Conservation (phyloP, 2,329 filamentous ascomycete genomes). For the Fusarium robinianum region DNA sequence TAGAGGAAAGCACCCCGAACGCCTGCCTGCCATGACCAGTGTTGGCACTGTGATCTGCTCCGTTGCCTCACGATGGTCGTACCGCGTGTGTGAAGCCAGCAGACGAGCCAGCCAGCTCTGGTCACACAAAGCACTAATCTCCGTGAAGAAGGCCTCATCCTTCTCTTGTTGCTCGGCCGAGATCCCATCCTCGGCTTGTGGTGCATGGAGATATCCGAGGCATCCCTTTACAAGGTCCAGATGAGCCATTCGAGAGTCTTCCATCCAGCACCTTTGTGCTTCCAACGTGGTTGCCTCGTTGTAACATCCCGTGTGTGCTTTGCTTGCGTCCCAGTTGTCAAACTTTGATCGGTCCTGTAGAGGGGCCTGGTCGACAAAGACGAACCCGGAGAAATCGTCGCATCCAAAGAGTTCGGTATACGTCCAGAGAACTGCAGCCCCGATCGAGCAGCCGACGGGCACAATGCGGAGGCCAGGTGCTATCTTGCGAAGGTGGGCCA, state of each 20-base stretch:
- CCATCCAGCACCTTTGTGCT: constrained; percentile 34
- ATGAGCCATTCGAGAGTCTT: constrained; percentile 29
- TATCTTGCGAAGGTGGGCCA: constrained; percentile 27
- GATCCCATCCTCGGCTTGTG: constrained; percentile 23
- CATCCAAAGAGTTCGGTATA: constrained; percentile 35
- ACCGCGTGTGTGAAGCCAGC: constrained; percentile 35
- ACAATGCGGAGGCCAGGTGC: constrained; percentile 23
- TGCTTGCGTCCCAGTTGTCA: constrained; percentile 29
- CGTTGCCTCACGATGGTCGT: constrained; percentile 35
- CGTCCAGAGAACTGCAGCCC: constrained; percentile 37
- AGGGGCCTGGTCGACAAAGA: constrained; percentile 38
- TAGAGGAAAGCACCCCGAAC: constrained; percentile 35
- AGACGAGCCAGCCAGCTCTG: constrained; percentile 35
- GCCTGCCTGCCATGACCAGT: constrained; percentile 34
- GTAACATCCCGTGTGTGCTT: constrained; percentile 34
- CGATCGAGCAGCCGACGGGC: constrained; percentile 37
- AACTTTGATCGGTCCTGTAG: constrained; percentile 34
- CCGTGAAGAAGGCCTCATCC: constrained; percentile 34
- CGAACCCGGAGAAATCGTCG: constrained; percentile 32
- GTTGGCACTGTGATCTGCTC: constrained; percentile 33
- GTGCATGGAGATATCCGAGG: constrained; percentile 33
- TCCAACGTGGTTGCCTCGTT: constrained; percentile 32
- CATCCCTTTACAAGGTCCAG: constrained; percentile 33
- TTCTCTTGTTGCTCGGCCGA: constrained; percentile 29
- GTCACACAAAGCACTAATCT: constrained; percentile 34